Evolutionary conservation across 345 rosid genomes (phyloP).

Genomic region (Excoecaria cochinchinensis): DNA sequence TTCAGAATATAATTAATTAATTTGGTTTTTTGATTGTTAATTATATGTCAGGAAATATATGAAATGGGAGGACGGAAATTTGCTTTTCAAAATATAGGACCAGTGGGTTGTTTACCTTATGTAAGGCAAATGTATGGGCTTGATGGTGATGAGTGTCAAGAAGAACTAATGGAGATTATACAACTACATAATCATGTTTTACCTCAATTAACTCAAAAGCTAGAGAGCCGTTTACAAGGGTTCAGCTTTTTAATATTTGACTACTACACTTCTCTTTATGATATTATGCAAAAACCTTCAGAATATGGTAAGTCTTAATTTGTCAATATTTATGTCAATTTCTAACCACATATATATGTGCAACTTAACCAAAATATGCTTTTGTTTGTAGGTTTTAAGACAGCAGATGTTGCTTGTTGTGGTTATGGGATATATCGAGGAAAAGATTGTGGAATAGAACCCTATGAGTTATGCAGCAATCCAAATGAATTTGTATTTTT

Average conservation of each 20-base stretch:
- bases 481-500: constrained; percentile 17
- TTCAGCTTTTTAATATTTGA: constrained; percentile 34
- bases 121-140: background rate
- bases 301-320: too few species aligned
- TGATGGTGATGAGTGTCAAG: constrained; percentile 16
- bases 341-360: too few species aligned
- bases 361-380: too few species aligned
- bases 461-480: constrained; percentile 7
- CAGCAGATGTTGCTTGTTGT: background rate
- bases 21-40: too few species aligned
- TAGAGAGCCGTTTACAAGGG: constrained; percentile 18
- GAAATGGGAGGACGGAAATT: constrained; percentile 34
- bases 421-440: background rate
- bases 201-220: background rate
- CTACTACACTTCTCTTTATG: constrained; percentile 24
- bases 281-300: constrained; percentile 8
- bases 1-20: too few species aligned
- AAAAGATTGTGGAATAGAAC: background rate
- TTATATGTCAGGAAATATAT: constrained; percentile 23
- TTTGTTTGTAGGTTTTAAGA: background rate
- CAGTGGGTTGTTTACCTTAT: constrained; percentile 37
- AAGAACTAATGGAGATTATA: constrained; percentile 12
- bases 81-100: constrained; percentile 29
- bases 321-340: too few species aligned
- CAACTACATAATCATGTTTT: constrained; percentile 29